Evolutionary conservation across 805 yeast genomes (phyloP), one percentile per base, ranked within the genome.

Genomic region (Ogataea pilisensis): DNA sequence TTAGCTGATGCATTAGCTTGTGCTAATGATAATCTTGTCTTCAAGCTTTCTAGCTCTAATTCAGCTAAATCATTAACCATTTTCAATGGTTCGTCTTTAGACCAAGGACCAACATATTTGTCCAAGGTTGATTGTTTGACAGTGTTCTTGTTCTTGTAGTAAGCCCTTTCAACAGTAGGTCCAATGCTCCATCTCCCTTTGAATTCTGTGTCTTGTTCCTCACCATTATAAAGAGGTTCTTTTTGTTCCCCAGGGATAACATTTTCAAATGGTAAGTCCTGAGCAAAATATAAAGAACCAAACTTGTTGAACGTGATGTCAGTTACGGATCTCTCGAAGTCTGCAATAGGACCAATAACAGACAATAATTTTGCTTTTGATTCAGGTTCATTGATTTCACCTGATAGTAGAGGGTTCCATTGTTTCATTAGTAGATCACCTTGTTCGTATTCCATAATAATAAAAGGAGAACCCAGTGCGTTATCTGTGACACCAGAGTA

Each of bases 171-270:
- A 24, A 78, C 80, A 19, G 86, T 76, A n/a, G 95, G 93, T 6
- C 99, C 98, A 50, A 91, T 79, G 58, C 82, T 74, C 95, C 95
- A 90, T 66, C 95, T 77, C 46, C 76, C 72, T 39, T 68, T 66
- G 35, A 85, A 64, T 27, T 62, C 65, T 8, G 70, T 64, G 37
- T 77, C 66, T 17, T 71, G 64, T 14, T 71, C 64, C 61, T 87
- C 95, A 12, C 80, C 85, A 4, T 75, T 80, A 51, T 83, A 86
- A 13, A 68, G 55, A 31, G 62, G 68, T 13, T 51, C 42, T 44
- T 37, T 35, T 5, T 20, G 17, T 7, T 33, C 24, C 3, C 12
- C 11, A 11, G 26, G 11, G 11, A 8, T 5, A 8, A 32, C 3
- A 5, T 35, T 37, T 18, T 49, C 52, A 25, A 46, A 35, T 3